phyloP scores from a whole-genome alignment of 2,329 filamentous ascomycete genomes.

The Penicillium brevicompactum region DNA sequence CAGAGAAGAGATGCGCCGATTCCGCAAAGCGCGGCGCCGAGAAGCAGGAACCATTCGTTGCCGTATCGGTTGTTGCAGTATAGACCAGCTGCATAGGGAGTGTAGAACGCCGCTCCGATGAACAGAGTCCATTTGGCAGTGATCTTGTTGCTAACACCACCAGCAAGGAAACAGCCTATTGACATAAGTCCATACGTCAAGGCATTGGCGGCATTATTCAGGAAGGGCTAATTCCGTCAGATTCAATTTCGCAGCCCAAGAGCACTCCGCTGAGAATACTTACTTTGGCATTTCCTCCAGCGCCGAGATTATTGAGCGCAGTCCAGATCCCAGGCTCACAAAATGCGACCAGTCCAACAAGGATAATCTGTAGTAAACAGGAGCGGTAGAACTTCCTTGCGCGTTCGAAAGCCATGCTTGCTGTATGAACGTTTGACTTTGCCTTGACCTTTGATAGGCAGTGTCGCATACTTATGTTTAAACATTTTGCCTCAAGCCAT shows the following conservation, averaged over 20 bases:
- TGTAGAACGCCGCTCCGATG: conserved; percentile 44
- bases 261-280: not conserved
- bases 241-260: not conserved
- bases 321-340: conserved; percentile 49
- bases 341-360: conserved; percentile 45
- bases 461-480: not conserved
- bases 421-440: not conserved
- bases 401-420: conserved; percentile 11
- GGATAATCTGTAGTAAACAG: conserved; percentile 45
- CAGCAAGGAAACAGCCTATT: conserved; percentile 48
- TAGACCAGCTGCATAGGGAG: conserved; percentile 40
- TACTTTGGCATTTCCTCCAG: conserved; percentile 37
- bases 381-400: conserved; percentile 39
- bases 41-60: conserved; percentile 52
- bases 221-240: conserved; percentile 43
- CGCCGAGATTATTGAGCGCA: conserved; percentile 48
- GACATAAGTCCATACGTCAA: conserved; percentile 52
- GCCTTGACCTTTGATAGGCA: not conserved
- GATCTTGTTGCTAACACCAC: conserved; percentile 47
- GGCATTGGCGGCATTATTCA: conserved; percentile 54
- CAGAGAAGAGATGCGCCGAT: conserved; percentile 43
- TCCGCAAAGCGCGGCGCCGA: conserved; percentile 50
- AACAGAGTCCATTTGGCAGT: conserved; percentile 45
- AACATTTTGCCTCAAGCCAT: not conserved
- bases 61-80: conserved; percentile 51